Evolutionary conservation across 73 alveolate species (phyloP).

Genomic region (Effrenium voratum): DNA sequence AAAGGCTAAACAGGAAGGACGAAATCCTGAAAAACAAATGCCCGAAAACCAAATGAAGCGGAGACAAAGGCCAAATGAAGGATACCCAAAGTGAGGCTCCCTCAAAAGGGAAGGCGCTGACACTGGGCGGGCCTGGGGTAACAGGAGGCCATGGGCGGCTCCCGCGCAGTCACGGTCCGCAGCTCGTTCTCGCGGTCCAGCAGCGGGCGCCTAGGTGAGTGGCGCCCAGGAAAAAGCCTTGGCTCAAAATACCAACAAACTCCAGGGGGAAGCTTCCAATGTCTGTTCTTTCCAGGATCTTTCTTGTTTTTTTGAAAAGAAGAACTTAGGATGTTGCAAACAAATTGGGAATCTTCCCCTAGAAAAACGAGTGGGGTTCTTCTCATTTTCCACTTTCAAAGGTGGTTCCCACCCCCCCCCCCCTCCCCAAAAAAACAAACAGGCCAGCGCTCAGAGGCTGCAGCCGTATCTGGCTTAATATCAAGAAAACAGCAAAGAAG

Average conservation of each 20-base stretch:
- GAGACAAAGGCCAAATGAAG: neutral
- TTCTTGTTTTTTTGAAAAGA: too few relatives aligned
- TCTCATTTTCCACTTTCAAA: neutral
- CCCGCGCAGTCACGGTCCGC: conserved; percentile 16
- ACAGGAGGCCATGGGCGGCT: conserved; percentile 69
- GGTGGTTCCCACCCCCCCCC: too few relatives aligned
- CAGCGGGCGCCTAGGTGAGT: conserved; percentile 10
- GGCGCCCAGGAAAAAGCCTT: neutral
- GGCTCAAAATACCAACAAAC: neutral
- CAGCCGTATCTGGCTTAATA: too few relatives aligned
- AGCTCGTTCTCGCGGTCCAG: neutral
- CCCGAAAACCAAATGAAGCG: neutral
- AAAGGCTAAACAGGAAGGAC: neutral
- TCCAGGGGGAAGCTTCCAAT: neutral
- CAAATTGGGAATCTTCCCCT: neutral
- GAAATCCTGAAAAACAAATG: neutral
- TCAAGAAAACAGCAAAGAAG: too few relatives aligned
- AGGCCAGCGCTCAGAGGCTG: too few relatives aligned
- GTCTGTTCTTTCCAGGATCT: neutral
- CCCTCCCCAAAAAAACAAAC: too few relatives aligned
- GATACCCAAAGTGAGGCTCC: neutral
- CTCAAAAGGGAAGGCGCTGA: neutral
- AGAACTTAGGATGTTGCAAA: neutral
- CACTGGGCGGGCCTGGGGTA: neutral
- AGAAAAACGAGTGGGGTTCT: neutral